Evolutionary conservation across 768 basidiomycete genomes (phyloP).

Genomic region (Hydnomerulius pinastri): DNA sequence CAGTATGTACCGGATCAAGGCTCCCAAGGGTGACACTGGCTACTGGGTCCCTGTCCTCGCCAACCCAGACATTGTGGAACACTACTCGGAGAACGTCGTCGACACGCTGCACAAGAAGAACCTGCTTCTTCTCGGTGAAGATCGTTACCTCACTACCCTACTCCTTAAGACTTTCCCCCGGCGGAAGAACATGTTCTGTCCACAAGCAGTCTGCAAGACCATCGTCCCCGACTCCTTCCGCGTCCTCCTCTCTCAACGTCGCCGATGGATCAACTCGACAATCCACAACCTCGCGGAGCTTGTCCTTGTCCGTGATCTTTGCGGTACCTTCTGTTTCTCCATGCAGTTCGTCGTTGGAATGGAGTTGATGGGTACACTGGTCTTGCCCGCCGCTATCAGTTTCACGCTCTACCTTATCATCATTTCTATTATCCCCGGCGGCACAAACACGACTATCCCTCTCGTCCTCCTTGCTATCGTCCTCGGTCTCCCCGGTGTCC

Average conservation of each 20-base stretch:
- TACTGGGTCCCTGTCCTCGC: constrained; percentile 99
- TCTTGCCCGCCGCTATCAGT: constrained; percentile 94
- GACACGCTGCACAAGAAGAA: constrained; percentile 99
- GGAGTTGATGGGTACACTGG: constrained; percentile 96
- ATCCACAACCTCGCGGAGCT: constrained; percentile 97
- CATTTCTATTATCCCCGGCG: constrained; percentile 79
- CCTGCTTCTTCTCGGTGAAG: constrained; percentile 92
- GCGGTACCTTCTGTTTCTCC: constrained; percentile 99
- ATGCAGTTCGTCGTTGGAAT: constrained; percentile 99
- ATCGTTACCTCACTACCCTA: constrained; percentile 97
- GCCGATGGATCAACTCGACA: constrained; percentile 99
- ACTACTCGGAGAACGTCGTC: constrained; percentile 99
- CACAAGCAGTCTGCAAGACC: constrained; percentile 98
- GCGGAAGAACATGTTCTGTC: constrained; percentile 98
- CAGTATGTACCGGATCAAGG: constrained; percentile 99
- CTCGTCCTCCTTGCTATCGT: constrained; percentile 92
- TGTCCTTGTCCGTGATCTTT: constrained; percentile 93
- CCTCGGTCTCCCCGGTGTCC: constrained; percentile 91
- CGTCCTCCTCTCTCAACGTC: constrained; percentile 91
- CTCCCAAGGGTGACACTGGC: constrained; percentile 92
- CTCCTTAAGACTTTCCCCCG: constrained; percentile 99
- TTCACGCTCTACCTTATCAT: constrained; percentile 96
- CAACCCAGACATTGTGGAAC: constrained; percentile 97
- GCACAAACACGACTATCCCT: constrained; percentile 80
- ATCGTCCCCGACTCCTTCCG: constrained; percentile 96